Evolutionary conservation across 768 basidiomycete species (phyloP).

Genomic region (Boletus fagicola): DNA sequence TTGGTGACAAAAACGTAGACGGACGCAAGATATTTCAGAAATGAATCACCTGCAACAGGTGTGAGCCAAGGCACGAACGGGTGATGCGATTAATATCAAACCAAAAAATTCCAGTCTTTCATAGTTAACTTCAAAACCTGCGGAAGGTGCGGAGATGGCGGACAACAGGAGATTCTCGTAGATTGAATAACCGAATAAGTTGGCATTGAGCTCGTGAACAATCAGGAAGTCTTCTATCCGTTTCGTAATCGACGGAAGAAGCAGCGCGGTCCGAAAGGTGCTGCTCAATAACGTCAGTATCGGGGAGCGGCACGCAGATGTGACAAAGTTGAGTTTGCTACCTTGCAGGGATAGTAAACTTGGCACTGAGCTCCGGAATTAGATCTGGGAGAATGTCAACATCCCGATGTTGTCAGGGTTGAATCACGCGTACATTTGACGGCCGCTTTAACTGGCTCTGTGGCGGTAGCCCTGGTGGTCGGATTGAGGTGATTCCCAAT

Average conservation of each 20-base stretch:
- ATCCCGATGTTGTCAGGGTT: conserved; percentile 23
- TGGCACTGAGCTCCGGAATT: conserved; percentile 79
- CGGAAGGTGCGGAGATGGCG: conserved; percentile 71
- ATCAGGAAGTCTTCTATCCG: conserved; percentile 73
- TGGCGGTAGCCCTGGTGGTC: conserved; percentile 38
- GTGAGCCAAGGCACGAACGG: conserved; percentile 25
- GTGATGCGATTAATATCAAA: conserved; percentile 31
- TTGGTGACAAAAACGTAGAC: conserved; percentile 71
- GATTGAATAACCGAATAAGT: conserved; percentile 61
- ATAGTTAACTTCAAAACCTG: conserved; percentile 70
- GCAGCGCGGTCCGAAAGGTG: conserved; percentile 61
- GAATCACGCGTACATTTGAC: conserved; percentile 56
- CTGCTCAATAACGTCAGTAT: conserved; percentile 39
- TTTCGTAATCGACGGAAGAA: conserved; percentile 72
- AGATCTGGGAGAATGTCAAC: conserved; percentile 51
- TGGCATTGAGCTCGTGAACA: conserved; percentile 75
- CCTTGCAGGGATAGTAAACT: conserved; percentile 73
- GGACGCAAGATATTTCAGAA: conserved; percentile 76
- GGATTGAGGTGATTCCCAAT: conserved; percentile 62
- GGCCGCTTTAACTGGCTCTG: conserved; percentile 38
- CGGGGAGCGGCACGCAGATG: conserved; percentile 18
- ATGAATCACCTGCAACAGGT: conserved; percentile 60
- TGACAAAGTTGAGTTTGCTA: conserved; percentile 33
- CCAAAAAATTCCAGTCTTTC: conserved; percentile 84
- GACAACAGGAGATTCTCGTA: conserved; percentile 57